Base-by-base conservation (phyloP, 1,139 yeast species). In the Yamadazyma songkhlaensis region DNA sequence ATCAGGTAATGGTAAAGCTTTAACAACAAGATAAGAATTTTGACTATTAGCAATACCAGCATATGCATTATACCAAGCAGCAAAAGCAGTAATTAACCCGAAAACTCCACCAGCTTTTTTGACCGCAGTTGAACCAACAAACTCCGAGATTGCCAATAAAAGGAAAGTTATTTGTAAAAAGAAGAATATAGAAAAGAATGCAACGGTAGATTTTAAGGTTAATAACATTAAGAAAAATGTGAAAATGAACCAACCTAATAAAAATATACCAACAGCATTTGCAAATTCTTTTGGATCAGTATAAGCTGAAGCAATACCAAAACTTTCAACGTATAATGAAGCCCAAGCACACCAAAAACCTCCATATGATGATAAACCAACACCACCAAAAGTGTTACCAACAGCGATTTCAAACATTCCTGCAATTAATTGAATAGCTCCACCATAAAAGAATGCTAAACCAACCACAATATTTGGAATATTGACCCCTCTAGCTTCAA, bases 321-420 rank as follows among this genome's bases (percentile, higher is more conserved):
- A 89, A 54, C 84, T 73, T 26, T 82, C 79, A 39, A 82, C 78
- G 45, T 77, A 69, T 43, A 89, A 74, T 21, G 92, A 90, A 45
- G 79, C 94, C 62, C 77, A 84, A 31, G 90, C 71, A 59, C 86
- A 72, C 97, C 97, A 89, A 63, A 88, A 89, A 1, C 92, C 95
- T 44, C 95, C 96, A 56, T 70, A 89, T 6, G 94, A 83, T 17
- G 83, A 64, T 43, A 88, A 72, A 3, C 95, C 95, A 37, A 86
- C 77, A 43, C 88, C 96, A 79, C 95, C 96, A 69, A 88, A 89
- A 39, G 96, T 81, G 67, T 88, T 87, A 53, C 89, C 95, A 30
- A 74, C 66, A 15, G 84, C 83, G 50, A 82, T 71, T 54, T 81
- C 88, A 76, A 84, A 82, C 79, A 83, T 76, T 41, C 88, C 89